Evolutionary conservation across 441 rosid genomes (phyloP).

Genomic region (Jatropha multifida): DNA sequence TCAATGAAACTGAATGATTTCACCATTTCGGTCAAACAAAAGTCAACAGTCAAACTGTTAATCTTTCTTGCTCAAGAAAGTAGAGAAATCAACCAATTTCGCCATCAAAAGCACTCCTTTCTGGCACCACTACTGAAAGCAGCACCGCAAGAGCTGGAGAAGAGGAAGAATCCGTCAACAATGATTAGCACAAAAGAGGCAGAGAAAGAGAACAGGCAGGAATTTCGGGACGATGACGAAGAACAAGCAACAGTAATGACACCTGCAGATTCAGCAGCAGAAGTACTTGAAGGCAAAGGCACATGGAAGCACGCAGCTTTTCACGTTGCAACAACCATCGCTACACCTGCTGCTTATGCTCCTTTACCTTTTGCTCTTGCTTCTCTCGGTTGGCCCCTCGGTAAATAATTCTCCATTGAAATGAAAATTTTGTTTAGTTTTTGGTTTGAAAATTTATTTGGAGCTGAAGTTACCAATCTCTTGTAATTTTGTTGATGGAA

Average conservation of each 20-base stretch:
- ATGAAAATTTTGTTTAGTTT: too few species aligned
- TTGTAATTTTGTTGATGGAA: background rate
- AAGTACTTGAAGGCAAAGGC: constrained; percentile 31
- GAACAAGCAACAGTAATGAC: background rate
- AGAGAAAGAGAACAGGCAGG: background rate
- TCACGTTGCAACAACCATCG: constrained; percentile 60
- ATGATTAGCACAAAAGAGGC: constrained; percentile 7
- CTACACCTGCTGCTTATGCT: constrained; percentile 58
- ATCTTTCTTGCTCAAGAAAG: background rate
- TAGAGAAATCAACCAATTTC: background rate
- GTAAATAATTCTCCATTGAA: constrained; percentile 13
- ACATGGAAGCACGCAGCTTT: constrained; percentile 62
- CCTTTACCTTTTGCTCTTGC: constrained; percentile 58
- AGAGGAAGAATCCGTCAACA: background rate
- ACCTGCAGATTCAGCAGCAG: background rate
- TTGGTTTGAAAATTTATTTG: too few species aligned
- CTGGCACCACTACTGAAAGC: background rate
- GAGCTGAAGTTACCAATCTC: too few species aligned
- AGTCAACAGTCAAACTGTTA: background rate
- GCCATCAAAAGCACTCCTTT: background rate
- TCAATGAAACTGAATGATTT: background rate
- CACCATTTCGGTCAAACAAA: background rate
- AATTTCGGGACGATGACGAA: background rate
- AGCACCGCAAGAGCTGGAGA: background rate
- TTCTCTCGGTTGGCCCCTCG: constrained; percentile 58